Percentiles rank a stretch among this genome's conserved stretches.
These are phyloP conservation scores for Ophiostoma himal-ulmi DNA, from an alignment of 2,329 filamentous ascomycete species.

Conservation along the genomic window DNA sequence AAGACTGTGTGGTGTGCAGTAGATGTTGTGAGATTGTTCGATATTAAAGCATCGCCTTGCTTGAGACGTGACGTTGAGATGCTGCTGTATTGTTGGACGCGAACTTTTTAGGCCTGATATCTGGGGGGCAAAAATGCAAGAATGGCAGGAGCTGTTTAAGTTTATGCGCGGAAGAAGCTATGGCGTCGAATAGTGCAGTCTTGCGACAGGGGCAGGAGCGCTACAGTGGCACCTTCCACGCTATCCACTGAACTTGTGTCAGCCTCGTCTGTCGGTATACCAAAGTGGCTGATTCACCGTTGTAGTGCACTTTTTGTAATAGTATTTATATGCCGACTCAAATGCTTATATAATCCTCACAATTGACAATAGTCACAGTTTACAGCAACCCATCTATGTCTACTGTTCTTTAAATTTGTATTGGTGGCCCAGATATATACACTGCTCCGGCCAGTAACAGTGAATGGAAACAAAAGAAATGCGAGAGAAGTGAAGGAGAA, in stretches of 20 bases:
- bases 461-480: conserved; percentile 12
- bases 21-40: not conserved
- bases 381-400: not conserved
- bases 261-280: not conserved
- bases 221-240: not conserved
- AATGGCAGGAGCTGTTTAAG: not conserved
- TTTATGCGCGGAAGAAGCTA: not conserved
- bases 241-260: not conserved
- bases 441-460: conserved; percentile 15
- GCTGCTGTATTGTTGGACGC: not conserved
- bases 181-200: not conserved
- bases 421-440: conserved; percentile 18
- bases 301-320: too few species aligned
- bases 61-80: not conserved
- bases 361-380: not conserved
- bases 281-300: too few species aligned
- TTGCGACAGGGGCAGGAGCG: conserved; percentile 4
- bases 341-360: too few species aligned
- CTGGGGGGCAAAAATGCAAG: not conserved
- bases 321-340: too few species aligned
- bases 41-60: not conserved
- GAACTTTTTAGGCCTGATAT: conserved; percentile 4
- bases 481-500: not conserved
- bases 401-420: conserved; percentile 7
- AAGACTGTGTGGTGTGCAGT: not conserved